These are phyloP conservation scores for Crithidia sp. DNA, from an alignment of 208 protist genomes.

Conservation along the genomic window DNA sequence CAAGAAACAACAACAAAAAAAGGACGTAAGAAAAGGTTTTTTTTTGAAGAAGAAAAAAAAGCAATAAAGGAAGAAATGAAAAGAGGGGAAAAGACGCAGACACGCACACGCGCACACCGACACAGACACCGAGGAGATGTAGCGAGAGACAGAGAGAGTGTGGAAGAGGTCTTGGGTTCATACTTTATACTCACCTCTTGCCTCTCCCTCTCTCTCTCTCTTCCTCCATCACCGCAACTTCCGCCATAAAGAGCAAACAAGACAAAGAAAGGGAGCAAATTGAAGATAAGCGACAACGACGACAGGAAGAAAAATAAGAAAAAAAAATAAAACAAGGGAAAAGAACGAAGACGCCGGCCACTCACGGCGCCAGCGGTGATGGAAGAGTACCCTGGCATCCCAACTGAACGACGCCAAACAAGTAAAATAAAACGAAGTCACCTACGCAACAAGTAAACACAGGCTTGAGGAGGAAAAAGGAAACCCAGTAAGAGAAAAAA, in stretches of 20 bases:
- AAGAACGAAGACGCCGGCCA: too few relatives aligned
- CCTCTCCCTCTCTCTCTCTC: not conserved
- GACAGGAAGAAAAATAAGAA: too few relatives aligned
- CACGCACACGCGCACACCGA: not conserved
- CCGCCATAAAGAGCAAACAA: too few relatives aligned
- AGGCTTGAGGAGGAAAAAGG: too few relatives aligned
- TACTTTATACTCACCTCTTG: slow-evolving; percentile 4
- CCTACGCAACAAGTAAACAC: too few relatives aligned
- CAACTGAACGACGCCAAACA: too few relatives aligned
- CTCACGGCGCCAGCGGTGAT: too few relatives aligned
- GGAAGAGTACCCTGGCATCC: too few relatives aligned
- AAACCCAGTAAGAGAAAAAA: slow-evolving; percentile 3
- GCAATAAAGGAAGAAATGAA: not conserved
- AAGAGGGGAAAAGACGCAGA: slow-evolving; percentile 2
- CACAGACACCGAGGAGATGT: not conserved
- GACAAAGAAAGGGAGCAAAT: too few relatives aligned
- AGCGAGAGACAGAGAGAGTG: not conserved
- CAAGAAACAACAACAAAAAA: not conserved
- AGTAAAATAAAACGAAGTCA: too few relatives aligned
- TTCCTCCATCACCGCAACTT: not conserved
- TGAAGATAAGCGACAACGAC: too few relatives aligned
- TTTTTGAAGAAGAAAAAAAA: not conserved
- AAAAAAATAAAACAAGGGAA: too few relatives aligned
- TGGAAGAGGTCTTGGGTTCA: not conserved
- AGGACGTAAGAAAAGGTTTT: not conserved